phyloP scores from a whole-genome alignment of 805 yeast genomes.

The Spathaspora arborariae region DNA sequence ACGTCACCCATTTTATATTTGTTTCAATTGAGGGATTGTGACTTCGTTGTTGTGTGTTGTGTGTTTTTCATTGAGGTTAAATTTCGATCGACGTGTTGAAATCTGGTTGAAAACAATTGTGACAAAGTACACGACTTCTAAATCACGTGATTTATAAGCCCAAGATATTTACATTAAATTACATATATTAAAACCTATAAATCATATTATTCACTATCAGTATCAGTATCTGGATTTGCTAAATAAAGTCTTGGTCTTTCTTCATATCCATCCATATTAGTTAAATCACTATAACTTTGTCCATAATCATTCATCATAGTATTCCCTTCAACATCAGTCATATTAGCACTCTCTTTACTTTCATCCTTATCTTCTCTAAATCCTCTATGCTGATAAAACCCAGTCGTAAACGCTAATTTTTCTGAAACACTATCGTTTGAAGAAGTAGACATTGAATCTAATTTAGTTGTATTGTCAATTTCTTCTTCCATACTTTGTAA shows the following conservation, averaged over 20 bases:
- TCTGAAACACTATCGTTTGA: slow-evolving; percentile 31
- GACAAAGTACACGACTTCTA: slow-evolving; percentile 2
- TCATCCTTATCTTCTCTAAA: slow-evolving; percentile 21
- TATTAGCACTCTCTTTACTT: slow-evolving; percentile 6
- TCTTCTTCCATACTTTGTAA: slow-evolving; percentile 1
- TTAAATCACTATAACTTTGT: background rate
- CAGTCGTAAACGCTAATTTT: slow-evolving; percentile 15
- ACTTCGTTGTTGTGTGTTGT: background rate
- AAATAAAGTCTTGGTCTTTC: slow-evolving; percentile 46
- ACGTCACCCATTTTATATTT: slow-evolving; percentile 15
- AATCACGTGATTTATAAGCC: background rate
- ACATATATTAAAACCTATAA: background rate
- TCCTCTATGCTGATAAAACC: slow-evolving; percentile 41
- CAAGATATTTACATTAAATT: background rate
- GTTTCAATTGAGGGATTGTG: background rate
- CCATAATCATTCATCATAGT: slow-evolving; percentile 5
- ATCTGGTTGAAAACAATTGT: slow-evolving; percentile 2
- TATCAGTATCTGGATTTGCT: slow-evolving; percentile 52
- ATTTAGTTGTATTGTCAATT: slow-evolving; percentile 7
- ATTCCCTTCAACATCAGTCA: slow-evolving; percentile 6
- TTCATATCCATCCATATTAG: slow-evolving; percentile 20
- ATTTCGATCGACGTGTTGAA: slow-evolving; percentile 18
- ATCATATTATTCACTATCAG: slow-evolving; percentile 31
- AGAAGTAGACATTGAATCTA: slow-evolving; percentile 19
- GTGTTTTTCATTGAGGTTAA: background rate